A percentile compares a stretch with the other conserved stretches of the same genome.
Conservation (phyloP, 1,284 basidiomycete genomes). For the Puccinia triticina region DNA sequence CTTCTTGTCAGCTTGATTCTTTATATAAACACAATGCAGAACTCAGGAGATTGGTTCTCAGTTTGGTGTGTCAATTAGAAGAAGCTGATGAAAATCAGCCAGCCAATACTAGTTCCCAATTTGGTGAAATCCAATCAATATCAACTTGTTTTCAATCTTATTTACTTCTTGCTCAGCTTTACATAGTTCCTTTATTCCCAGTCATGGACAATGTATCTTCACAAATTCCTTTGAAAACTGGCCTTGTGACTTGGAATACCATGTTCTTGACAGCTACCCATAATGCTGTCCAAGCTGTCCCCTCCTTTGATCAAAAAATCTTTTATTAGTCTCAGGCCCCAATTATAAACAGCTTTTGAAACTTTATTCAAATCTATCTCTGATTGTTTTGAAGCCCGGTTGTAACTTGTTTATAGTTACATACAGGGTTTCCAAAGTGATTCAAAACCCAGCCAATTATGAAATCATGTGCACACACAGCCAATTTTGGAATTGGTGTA, state of each 20-base stretch:
- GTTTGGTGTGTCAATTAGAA: not conserved
- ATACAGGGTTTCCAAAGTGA: no score
- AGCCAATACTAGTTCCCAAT: not conserved
- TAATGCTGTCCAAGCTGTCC: not conserved
- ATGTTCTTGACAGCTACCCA: not conserved
- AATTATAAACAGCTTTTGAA: no score
- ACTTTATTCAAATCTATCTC: no score
- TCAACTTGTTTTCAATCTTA: not conserved
- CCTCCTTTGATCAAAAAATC: no score
- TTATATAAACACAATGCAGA: not conserved
- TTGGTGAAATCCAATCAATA: not conserved
- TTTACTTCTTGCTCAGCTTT: not conserved
- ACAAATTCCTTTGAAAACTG: not conserved
- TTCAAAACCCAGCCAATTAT: no score
- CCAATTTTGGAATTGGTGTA: no score
- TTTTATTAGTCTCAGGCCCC: no score
- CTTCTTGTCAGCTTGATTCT: not conserved
- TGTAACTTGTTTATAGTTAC: no score
- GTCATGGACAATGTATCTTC: not conserved
- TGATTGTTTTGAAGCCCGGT: no score
- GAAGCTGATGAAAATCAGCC: not conserved
- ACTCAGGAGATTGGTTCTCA: not conserved
- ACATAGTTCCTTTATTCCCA: not conserved
- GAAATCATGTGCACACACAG: no score
- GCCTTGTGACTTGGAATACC: not conserved